These are phyloP conservation scores for Candida oleophila DNA, from an alignment of 805 yeast genomes.

Conservation along the genomic window DNA sequence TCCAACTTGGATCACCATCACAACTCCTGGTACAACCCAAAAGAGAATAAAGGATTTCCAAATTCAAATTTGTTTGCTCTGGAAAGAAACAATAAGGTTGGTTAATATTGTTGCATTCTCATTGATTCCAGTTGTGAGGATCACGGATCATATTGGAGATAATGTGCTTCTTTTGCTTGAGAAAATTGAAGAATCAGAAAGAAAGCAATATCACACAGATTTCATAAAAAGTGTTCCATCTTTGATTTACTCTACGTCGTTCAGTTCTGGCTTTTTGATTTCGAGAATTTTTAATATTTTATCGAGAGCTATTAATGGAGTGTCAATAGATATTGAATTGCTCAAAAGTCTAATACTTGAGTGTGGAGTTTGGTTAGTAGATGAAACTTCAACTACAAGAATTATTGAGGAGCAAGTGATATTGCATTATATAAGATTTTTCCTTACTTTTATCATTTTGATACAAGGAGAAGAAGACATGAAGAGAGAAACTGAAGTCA, in stretches of 20 bases:
- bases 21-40: conserved; percentile 13
- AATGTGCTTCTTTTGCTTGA: conserved; percentile 16
- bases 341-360: conserved; percentile 1
- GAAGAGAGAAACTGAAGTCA: not conserved
- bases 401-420: conserved; percentile 19
- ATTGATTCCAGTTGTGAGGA: conserved; percentile 22
- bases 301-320: not conserved
- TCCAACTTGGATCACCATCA: conserved; percentile 25
- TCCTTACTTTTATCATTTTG: conserved; percentile 26
- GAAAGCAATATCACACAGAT: conserved; percentile 20
- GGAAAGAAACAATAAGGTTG: conserved; percentile 36
- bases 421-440: conserved; percentile 28
- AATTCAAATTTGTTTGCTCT: conserved; percentile 29
- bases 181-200: conserved; percentile 22
- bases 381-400: conserved; percentile 3
- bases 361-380: conserved; percentile 2
- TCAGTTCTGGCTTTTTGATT: conserved; percentile 29
- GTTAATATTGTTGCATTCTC: conserved; percentile 25
- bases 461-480: conserved; percentile 34
- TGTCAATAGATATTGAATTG: not conserved
- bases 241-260: conserved; percentile 10
- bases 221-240: conserved; percentile 11
- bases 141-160: conserved; percentile 18
- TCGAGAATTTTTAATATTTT: conserved; percentile 18
- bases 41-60: conserved; percentile 21